phyloP scores from a whole-genome alignment of 2,329 filamentous ascomycete genomes.

The Calonectria leucothoes region DNA sequence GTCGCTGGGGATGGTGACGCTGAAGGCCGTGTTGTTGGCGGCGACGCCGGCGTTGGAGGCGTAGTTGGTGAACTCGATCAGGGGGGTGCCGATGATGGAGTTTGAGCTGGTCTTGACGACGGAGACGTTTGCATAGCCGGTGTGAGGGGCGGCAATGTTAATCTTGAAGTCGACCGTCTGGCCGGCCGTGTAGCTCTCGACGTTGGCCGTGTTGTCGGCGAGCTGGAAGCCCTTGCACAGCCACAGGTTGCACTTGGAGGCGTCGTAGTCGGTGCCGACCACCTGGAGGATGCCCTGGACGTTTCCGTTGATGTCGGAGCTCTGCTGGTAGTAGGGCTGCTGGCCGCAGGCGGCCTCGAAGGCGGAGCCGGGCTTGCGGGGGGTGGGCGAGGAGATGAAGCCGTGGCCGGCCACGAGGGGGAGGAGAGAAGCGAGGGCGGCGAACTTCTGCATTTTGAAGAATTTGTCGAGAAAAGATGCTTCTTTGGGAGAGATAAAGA shows the following conservation, averaged over 20 bases:
- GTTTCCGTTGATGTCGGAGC: conserved; percentile 52
- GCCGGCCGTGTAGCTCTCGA: conserved; percentile 57
- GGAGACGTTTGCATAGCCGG: conserved; percentile 65
- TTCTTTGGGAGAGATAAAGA: not conserved
- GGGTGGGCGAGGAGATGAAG: conserved; percentile 53
- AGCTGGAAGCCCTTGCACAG: conserved; percentile 61
- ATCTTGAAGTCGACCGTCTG: conserved; percentile 56
- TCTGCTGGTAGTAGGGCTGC: conserved; percentile 49
- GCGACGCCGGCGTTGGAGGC: conserved; percentile 57
- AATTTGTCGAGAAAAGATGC: not conserved
- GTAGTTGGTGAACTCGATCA: conserved; percentile 67
- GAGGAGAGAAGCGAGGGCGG: conserved; percentile 38
- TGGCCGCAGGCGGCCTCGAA: conserved; percentile 58
- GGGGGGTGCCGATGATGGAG: conserved; percentile 61
- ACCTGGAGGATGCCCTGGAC: conserved; percentile 50
- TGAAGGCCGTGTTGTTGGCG: conserved; percentile 61
- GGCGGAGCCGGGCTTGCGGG: conserved; percentile 56
- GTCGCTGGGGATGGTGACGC: conserved; percentile 64
- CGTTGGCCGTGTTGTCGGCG: conserved; percentile 55
- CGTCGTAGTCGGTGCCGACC: conserved; percentile 37
- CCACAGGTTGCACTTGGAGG: conserved; percentile 52
- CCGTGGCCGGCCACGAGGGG: conserved; percentile 56
- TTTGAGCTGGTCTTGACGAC: conserved; percentile 66
- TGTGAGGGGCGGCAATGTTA: conserved; percentile 57
- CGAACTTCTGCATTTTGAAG: conserved; percentile 38